Evolutionary conservation across 495 filamentous ascomycete species (phyloP), one percentile per base, ranked within the genome.

Genomic region (Penicillium nucicola): DNA sequence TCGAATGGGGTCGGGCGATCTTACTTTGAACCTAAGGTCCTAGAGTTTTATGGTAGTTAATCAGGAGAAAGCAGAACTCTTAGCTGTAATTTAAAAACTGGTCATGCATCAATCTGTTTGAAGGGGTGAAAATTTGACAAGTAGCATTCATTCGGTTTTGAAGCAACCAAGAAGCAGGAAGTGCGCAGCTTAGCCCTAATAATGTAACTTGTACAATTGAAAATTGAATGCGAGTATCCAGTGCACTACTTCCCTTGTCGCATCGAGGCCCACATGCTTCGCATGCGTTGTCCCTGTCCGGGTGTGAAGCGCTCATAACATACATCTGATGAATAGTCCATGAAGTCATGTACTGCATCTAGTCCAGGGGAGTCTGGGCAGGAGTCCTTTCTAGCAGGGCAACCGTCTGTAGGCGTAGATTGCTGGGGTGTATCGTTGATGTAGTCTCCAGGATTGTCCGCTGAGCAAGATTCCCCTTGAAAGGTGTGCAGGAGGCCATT

Each of bases 401-500:
- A 83, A 1, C 76, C 80, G 32, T 70, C 65, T 8, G 78, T 81
- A 0, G 77, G 69, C 0, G 62, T 60, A 14, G 62, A 64, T 54
- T 82, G 74, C 46, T 77, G 74, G 3, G 76, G 69, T 11, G 80
- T 83, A 55, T 83, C 80, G 33, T 64, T 54, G 48, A 80, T 74
- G 48, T 71, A 77, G 45, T 83, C 80, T 4, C 79, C 79, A 3
- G 66, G 53, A 42, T 72, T 69, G 19, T 55, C 53, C 0, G 60
- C 32, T 6, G 60, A 62, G 56, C 77, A 80, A 1, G 65, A 71
- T 30, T 74, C 70, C 1, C 74, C 78, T 60, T 82, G 71, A 49
- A 82, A 84, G 2, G 74, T 77, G 52, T 84, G 80, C 22, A 81
- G 51, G 19, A 83, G 67, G 3, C 79, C 79, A 47, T 82, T 75